These are phyloP conservation scores for Umbelopsis sp. DNA, from an alignment of 371 early-diverging fungal genomes.

Conservation along the genomic window DNA sequence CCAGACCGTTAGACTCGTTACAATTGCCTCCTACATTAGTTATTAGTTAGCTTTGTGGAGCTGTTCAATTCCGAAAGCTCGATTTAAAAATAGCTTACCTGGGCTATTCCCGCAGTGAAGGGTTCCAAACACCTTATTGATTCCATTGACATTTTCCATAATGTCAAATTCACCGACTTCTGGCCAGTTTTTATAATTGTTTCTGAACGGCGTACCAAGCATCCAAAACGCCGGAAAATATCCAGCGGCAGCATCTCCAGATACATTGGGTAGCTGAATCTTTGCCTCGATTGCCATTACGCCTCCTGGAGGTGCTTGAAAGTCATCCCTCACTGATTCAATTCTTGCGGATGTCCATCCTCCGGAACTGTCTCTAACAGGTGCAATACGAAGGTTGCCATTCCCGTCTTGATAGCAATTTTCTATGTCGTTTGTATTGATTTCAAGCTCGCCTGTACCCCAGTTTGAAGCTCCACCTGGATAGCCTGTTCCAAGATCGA, in stretches of 20 bases:
- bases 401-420: constrained; percentile 11
- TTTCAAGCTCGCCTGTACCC: constrained; percentile 3
- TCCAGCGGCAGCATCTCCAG: constrained; percentile 10
- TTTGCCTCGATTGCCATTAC: not conserved
- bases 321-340: constrained; percentile 4
- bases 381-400: not conserved
- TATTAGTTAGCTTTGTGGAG: too few relatives aligned
- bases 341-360: not conserved
- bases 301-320: not conserved
- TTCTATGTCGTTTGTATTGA: not conserved
- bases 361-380: not conserved
- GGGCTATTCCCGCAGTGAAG: not conserved
- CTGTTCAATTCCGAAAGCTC: too few relatives aligned
- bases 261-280: not conserved
- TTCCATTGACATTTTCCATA: not conserved
- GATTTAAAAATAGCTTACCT: not conserved
- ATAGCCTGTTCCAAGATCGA: not conserved
- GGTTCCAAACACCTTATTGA: constrained; percentile 9
- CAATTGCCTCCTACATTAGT: not conserved
- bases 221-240: constrained; percentile 15
- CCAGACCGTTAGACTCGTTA: not conserved
- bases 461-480: constrained; percentile 2
- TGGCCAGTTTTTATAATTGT: not conserved
- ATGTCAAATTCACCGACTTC: constrained; percentile 5
- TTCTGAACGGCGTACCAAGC: not conserved